Evolutionary conservation across 257 asterid species (phyloP).

Genomic region (Scutellaria barbata): DNA sequence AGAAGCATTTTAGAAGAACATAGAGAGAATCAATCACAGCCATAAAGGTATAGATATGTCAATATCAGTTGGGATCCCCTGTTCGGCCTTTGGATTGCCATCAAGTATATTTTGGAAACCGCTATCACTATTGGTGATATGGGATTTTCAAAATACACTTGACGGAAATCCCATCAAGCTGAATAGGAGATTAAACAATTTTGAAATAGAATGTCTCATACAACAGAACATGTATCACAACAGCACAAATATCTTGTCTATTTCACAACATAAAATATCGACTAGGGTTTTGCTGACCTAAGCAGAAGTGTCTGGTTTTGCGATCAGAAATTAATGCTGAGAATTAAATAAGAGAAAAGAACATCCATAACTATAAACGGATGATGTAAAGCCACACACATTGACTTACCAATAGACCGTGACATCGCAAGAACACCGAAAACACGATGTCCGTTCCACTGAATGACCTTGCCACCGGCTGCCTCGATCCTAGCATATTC

Average conservation of each 20-base stretch:
- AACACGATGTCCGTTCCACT: slow-evolving; percentile 91
- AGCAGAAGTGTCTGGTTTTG: background rate
- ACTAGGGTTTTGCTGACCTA: background rate
- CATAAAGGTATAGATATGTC: background rate
- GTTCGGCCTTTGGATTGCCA: no score
- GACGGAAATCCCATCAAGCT: no score
- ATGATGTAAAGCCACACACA: background rate
- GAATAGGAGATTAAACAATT: no score
- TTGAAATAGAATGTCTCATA: no score
- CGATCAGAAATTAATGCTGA: background rate
- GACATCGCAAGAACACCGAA: slow-evolving; percentile 97
- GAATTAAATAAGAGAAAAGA: background rate
- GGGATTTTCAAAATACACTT: no score
- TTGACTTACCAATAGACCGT: slow-evolving; percentile 77
- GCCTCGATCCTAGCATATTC: slow-evolving; percentile 90
- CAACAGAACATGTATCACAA: no score
- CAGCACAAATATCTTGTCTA: no score
- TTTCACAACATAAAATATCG: background rate
- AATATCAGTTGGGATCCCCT: background rate
- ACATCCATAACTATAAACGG: no score
- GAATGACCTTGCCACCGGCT: slow-evolving; percentile 87
- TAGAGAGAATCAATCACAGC: background rate
- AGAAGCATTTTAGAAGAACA: background rate
- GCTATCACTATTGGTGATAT: no score
- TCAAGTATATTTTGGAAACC: no score